Base-by-base conservation (phyloP, 192 early-diverging fungal species). In the Piromyces finnis region DNA sequence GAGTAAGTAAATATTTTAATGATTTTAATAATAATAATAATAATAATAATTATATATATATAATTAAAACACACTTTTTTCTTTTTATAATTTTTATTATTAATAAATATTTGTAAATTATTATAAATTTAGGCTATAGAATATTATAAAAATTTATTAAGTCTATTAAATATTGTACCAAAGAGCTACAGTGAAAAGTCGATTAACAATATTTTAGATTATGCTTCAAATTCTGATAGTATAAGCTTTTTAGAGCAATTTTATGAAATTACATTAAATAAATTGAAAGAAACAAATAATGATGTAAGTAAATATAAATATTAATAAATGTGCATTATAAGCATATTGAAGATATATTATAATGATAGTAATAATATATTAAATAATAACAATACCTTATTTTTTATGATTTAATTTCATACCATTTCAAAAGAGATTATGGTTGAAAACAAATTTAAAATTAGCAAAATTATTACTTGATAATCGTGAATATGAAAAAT, bases 141-240 rank as follows among this genome's bases (percentile, higher is more conserved):
- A 68, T 88, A 92, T 81, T 96, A 96, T 84, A 81, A 89, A 17
- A 84, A 93, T 79, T 85, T 96, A 9, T 84, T 96, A 27, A 91
- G 88, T 2, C 94, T 94, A 82, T 89, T 90, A 35, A 92, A 87
- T 3, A 91, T 93, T 5, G 94, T 95, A 28, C 91, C 95, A 12
- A 88, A 92, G 41, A 96, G 95, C 84, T 92, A 95, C 78, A 92
- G 92, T 79, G 95, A 96, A 83, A 96, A 96, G 87, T 91, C 89
- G 80, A 95, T 96, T 84, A 96, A 96, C 86, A 93, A 93, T 82
- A 95, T 95, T 80, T 84, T 96, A 78, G 95, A 96, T 82, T 91
- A 88, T 80, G 88, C 94, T 15, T 92, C 94, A 12, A 85, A 89
- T 22, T 89, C 92, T 17, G 88, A 90, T 35, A 93, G 95, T 78